Base-by-base conservation (phyloP, 768 basidiomycete genomes). In the Podaxis sp. region DNA sequence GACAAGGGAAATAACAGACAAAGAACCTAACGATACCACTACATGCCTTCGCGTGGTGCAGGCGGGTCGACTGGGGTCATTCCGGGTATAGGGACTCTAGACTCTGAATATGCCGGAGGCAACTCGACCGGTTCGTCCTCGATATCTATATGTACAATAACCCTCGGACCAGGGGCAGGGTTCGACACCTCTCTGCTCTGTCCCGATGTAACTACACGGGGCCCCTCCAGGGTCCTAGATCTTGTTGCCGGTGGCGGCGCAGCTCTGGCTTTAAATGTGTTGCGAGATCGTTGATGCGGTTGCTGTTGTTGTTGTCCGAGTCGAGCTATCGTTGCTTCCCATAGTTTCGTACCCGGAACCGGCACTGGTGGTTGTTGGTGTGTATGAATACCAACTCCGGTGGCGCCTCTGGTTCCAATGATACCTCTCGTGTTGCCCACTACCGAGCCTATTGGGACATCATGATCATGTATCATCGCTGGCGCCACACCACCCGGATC, bases 91-190 rank as follows among this genome's bases (percentile, higher is more conserved):
- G 70, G 71, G n/a, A 64, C 66, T 36, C 70, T 67, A 25, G 67
- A 62, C 46, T 69, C 74, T 25, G 72, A 71, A 38, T 74, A 75
- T 57, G 69, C 68, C 15, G 74, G 74, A n/a, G 74, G 72, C 22
- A 73, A 52, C 46, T 74, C 73, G 22, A 72, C 61, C 4, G 66
- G 70, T 37, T 72, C 74, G 33, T 61, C 60, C 37, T 69, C 67
- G 37, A 73, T 71, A 63, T 74, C 73, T 3, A 67, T 70, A 33
- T 74, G 73, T 15, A 71, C 55, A n/a, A 74, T 67, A 29, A 74
- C 50, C 15, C 66, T 66, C 29, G 63, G 46, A 9, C 25, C 58
- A 1, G 64, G 36, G 2, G 33, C 33, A n/a, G 62, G 52, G 13
- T n/a, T 29, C 53, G 17, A 15, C 15, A 24, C 25, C 27, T 46